phyloP scores from a whole-genome alignment of 2,329 filamentous ascomycete genomes.

The Dendrostoma leiphaemia region DNA sequence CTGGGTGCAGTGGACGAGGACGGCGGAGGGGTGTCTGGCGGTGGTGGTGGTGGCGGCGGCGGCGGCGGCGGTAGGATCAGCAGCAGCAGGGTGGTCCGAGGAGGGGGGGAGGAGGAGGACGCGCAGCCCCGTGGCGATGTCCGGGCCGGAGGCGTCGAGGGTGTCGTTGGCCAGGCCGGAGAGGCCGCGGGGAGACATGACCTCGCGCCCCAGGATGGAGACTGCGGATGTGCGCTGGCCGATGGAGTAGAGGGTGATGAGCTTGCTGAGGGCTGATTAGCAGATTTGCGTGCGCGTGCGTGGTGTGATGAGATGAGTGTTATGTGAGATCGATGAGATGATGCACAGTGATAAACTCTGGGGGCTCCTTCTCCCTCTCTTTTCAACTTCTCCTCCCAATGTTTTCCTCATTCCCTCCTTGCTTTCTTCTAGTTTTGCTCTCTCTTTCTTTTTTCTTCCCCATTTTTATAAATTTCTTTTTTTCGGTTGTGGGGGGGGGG shows the following conservation, averaged over 20 bases:
- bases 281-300: too few species aligned
- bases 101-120: conserved; percentile 17
- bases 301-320: background rate
- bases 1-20: conserved; percentile 81
- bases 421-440: background rate
- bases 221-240: conserved; percentile 71
- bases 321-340: background rate
- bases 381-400: too few species aligned
- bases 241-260: conserved; percentile 61
- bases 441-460: too few species aligned
- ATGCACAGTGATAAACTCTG: too few species aligned
- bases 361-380: too few species aligned
- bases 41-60: conserved; percentile 25
- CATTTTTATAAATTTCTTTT: too few species aligned
- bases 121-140: conserved; percentile 45
- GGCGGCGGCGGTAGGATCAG: conserved; percentile 43
- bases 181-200: conserved; percentile 72
- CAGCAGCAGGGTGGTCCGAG: background rate
- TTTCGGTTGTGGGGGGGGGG: background rate
- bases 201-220: conserved; percentile 63
- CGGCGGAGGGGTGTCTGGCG: conserved; percentile 52
- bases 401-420: too few species aligned
- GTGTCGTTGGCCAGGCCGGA: conserved; percentile 68
- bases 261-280: too few species aligned
- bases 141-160: conserved; percentile 63